Percentiles rank a stretch among this genome's conserved stretches.
Conservation (phyloP, 1,139 yeast species). For the Diutina rugosa region DNA sequence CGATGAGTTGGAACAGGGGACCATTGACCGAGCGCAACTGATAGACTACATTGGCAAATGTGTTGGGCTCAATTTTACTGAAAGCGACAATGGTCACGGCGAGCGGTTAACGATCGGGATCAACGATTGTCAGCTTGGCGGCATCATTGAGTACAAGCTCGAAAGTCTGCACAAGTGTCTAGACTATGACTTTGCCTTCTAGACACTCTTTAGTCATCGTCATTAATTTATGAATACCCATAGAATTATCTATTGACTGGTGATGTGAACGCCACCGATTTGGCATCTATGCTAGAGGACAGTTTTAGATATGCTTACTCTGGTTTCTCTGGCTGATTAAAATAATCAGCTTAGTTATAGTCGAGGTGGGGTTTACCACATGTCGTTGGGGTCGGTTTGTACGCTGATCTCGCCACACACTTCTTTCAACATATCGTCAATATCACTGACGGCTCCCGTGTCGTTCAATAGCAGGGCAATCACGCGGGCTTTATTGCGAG, state of each 20-base stretch:
- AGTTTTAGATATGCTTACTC: background rate
- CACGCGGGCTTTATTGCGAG: background rate
- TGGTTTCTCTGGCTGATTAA: background rate
- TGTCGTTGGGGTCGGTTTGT: background rate
- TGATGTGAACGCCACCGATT: background rate
- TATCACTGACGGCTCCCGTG: background rate
- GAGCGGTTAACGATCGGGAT: slow-evolving; percentile 41
- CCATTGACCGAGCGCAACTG: slow-evolving; percentile 25
- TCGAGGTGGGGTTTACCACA: background rate
- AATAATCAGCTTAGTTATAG: no score
- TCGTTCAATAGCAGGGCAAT: background rate
- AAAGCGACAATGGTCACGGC: slow-evolving; percentile 29
- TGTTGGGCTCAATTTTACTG: slow-evolving; percentile 40
- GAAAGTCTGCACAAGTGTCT: slow-evolving; percentile 22
- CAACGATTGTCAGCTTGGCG: slow-evolving; percentile 46
- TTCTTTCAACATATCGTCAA: background rate
- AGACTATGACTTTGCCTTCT: slow-evolving; percentile 29
- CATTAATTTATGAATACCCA: background rate
- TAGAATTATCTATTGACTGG: background rate
- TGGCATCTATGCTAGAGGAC: background rate
- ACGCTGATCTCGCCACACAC: background rate
- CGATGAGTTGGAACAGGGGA: slow-evolving; percentile 13
- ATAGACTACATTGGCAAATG: slow-evolving; percentile 47
- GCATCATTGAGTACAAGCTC: slow-evolving; percentile 35
- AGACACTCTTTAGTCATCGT: background rate